Evolutionary conservation across 805 yeast species (phyloP), one percentile per base, ranked within the genome.

Genomic region (Pichia californica): DNA sequence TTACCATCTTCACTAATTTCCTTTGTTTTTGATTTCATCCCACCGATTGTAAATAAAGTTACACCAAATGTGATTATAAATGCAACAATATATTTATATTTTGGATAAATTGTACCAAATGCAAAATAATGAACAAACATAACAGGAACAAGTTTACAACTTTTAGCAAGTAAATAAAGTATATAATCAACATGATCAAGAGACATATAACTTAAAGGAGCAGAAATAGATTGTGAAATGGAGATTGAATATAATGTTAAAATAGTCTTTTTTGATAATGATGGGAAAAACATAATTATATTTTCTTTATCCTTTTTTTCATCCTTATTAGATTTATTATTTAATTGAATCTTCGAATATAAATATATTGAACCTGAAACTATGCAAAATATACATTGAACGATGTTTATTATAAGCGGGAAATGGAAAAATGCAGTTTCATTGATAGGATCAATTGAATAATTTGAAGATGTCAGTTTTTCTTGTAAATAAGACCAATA

Each of bases 401-500:
- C 67, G 19, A 79, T 62, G 51, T 86, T 87, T 47, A 89, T 76
- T n/a, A 88, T 71, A 45, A 87, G 72, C 1, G 98, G 88, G 1
- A 88, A 81, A 46, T 79, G 74, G 66, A 88, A 89, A 41, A 40
- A 52, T 2, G 50, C 48, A 18, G 54, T 41, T 10, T 45, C 23
- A 3, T 16, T 4, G 10, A 40, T 35, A 11, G 37, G 23, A 20
- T 38, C 40, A 8, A 66, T 53, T 2, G 85, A 87, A 63, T 88
- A 88, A 11, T 84, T 76, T 36, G 80, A 81, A 2, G 88, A 78
- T 13, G 88, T 74, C 50, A 93, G 77, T 37, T 91, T 79, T 61
- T 93, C 99, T 58, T 93, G 98, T 11, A 93, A 74, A 30, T 87
- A 74, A 0, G 95, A 88, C 99, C 99, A 93, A 2, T 91, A 73